These are phyloP conservation scores for Cordyceps cateniannulata DNA, from an alignment of 2,329 filamentous ascomycete species.

Conservation along the genomic window DNA sequence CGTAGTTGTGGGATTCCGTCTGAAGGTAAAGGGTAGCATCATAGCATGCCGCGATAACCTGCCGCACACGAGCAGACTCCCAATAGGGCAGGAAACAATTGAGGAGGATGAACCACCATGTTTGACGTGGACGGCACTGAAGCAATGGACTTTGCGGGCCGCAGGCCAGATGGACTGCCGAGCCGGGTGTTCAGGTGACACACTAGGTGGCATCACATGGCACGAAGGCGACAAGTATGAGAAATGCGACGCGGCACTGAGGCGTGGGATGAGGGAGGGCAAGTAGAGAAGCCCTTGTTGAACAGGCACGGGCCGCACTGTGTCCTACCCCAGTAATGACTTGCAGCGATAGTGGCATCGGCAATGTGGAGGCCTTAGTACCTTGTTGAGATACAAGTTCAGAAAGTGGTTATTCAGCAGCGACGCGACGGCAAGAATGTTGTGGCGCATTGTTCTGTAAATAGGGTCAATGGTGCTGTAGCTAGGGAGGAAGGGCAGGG, in stretches of 20 bases:
- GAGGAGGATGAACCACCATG: not conserved
- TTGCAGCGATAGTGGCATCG: not conserved
- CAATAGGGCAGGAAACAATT: not conserved
- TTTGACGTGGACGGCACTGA: not conserved
- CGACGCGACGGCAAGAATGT: too few species aligned
- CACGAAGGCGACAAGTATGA: not conserved
- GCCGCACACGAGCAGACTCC: too few species aligned
- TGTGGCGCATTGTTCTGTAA: too few species aligned
- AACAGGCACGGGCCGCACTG: not conserved
- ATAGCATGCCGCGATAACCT: too few species aligned
- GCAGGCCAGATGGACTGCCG: not conserved
- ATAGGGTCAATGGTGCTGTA: too few species aligned
- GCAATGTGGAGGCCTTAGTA: not conserved
- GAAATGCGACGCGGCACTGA: not conserved
- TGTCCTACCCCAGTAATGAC: not conserved
- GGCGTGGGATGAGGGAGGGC: not conserved
- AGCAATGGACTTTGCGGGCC: not conserved
- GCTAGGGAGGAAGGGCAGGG: too few species aligned
- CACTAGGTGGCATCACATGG: constrained; percentile 4
- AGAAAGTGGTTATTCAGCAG: not conserved
- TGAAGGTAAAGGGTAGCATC: too few species aligned
- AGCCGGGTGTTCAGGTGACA: not conserved
- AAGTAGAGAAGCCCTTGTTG: not conserved
- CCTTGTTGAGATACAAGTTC: not conserved
- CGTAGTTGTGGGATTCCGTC: too few species aligned